These are phyloP conservation scores for Pichia ethanolica DNA, from an alignment of 805 yeast species.

Conservation along the genomic window DNA sequence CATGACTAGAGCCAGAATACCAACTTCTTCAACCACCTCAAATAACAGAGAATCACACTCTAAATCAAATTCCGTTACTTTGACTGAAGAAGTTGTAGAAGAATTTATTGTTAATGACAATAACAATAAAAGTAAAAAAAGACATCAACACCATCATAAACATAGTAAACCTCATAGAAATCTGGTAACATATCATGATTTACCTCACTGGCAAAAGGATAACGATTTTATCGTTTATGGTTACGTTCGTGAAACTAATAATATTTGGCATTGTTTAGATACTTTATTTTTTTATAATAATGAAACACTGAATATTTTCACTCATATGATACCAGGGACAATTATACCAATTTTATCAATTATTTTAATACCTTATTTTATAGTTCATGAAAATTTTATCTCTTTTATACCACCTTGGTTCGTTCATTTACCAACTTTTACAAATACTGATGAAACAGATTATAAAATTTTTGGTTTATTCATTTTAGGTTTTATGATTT, in stretches of 20 bases:
- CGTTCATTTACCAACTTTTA: conserved; percentile 21
- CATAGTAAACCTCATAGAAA: conserved; percentile 8
- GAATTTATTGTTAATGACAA: background rate
- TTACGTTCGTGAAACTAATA: conserved; percentile 41
- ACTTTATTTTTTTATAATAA: conserved; percentile 43
- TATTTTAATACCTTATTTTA: conserved; percentile 19
- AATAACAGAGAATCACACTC: too few species aligned
- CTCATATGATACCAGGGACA: conserved; percentile 43
- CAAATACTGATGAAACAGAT: conserved; percentile 28
- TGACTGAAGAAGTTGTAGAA: background rate
- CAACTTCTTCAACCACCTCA: background rate
- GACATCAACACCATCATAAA: background rate
- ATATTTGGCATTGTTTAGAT: conserved; percentile 31
- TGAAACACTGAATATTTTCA: conserved; percentile 45
- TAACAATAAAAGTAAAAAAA: background rate
- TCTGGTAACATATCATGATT: conserved; percentile 32
- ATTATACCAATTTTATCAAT: conserved; percentile 20
- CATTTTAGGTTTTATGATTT: conserved; percentile 37
- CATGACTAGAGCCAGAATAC: background rate
- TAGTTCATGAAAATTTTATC: conserved; percentile 13
- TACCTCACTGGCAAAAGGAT: conserved; percentile 51
- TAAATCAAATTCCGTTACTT: background rate
- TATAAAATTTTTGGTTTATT: conserved; percentile 35
- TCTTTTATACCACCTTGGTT: conserved; percentile 19
- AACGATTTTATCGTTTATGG: conserved; percentile 45